Evolutionary conservation across 257 asterid genomes (phyloP), one percentile per base, ranked within the genome.

Genomic region (Hygrophila difformis): DNA sequence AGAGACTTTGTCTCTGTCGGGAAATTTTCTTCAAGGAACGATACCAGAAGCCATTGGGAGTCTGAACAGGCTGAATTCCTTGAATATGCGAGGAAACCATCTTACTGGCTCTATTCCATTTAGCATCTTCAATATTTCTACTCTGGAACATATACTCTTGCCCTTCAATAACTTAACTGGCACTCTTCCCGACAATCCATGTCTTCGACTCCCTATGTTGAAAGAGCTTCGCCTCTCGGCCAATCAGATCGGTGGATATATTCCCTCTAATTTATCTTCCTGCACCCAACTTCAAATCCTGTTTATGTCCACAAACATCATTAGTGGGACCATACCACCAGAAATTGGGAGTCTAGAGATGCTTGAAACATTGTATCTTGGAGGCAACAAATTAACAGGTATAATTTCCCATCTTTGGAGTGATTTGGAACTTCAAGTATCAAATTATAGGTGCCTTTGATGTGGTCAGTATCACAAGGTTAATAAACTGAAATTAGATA

Each of bases 21-120:
- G 6, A 8, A 39, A 39, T 18, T 39, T 2, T 6, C 15, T 39
- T n/a, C 16, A 11, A 39, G 44, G 44, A 17, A 39, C 2, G 9
- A n/a, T 39, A n/a, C 44, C 44, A 1, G 44, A 39, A 39, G 7
- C 19, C 19, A 39, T 39, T 8, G 44, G 44, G 17, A 39, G 13
- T 39, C 44, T 39, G 11, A 2, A 18, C 18, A 39, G 6, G 16
- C 17, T 39, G 15, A 39, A 6, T 14, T 39, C 11, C 18, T n/a
- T 39, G 44, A 39, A 39, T 14, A 10, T 39, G 5, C 44, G 13
- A 39, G 2, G 2, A 1, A 39, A 39, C 6, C 44, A n/a, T 10
- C 44, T 39, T n/a, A 39, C 6, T 8, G 44, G 44, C 13, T 39
- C 44, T 15, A 39, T 39, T n/a, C 44, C 44, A n/a, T 14, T 18